A percentile compares a stretch with the other conserved stretches of the same genome.
Evolutionary conservation across 192 early-diverging fungal species (phyloP).

Genomic region (Haplosporangium gracile): DNA sequence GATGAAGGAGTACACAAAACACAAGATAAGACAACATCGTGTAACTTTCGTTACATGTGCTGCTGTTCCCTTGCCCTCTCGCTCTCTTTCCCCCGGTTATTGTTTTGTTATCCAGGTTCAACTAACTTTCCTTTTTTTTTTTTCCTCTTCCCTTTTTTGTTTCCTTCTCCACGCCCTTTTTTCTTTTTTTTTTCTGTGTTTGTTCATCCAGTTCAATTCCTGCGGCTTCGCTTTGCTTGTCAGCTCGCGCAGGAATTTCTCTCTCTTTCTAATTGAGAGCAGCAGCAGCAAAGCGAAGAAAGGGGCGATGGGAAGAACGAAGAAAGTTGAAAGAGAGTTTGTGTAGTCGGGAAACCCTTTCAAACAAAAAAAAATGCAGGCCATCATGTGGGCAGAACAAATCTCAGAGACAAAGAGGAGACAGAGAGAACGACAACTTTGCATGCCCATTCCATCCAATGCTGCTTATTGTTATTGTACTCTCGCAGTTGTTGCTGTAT

Average conservation of each 20-base stretch:
- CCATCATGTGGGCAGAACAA: not conserved
- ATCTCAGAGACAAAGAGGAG: too few species aligned
- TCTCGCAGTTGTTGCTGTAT: not conserved
- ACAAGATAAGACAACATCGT: not conserved
- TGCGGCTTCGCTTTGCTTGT: too few species aligned
- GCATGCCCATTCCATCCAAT: not conserved
- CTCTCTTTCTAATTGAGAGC: not conserved
- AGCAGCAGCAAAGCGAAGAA: not conserved
- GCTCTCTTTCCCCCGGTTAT: not conserved
- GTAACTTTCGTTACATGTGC: not conserved
- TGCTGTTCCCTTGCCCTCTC: not conserved
- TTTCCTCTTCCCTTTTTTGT: slow-evolving; percentile 8
- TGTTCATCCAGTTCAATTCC: not conserved
- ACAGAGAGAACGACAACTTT: slow-evolving; percentile 3
- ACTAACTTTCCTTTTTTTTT: not conserved
- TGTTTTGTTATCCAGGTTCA: not conserved
- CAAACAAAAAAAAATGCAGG: not conserved
- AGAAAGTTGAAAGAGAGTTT: slow-evolving; percentile 2
- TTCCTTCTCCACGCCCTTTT: not conserved
- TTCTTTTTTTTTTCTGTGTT: not conserved
- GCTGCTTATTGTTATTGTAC: not conserved
- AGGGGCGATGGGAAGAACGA: not conserved
- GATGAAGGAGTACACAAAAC: not conserved
- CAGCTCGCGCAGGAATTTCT: not conserved
- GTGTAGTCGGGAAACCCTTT: not conserved